Evolutionary conservation across 495 filamentous ascomycete genomes (phyloP).

Genomic region (Viridothelium virens): DNA sequence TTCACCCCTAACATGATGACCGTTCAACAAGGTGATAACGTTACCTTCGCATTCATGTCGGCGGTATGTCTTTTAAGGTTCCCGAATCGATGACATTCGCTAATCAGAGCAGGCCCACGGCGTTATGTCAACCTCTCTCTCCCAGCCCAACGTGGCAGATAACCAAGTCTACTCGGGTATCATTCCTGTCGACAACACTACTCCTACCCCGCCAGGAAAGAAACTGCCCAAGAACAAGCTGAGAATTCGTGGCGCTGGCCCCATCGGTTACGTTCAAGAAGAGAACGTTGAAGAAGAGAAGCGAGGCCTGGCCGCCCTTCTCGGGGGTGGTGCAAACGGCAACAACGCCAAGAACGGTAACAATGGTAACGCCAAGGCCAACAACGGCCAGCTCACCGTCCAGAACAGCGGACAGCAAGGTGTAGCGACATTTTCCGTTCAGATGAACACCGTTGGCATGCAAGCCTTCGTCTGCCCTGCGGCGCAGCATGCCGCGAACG

Average conservation of each 20-base stretch:
- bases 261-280: not conserved
- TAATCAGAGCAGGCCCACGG: constrained; percentile 11
- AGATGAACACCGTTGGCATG: constrained; percentile 12
- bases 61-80: constrained; percentile 7
- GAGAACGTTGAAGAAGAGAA: constrained; percentile 1
- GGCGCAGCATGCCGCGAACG: constrained; percentile 7
- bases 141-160: constrained; percentile 9
- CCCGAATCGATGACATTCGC: not conserved
- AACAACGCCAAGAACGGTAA: constrained; percentile 4
- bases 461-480: constrained; percentile 11
- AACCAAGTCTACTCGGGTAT: constrained; percentile 8
- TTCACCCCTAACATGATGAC: constrained; percentile 10
- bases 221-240: constrained; percentile 7
- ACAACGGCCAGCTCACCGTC: constrained; percentile 9
- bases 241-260: not conserved
- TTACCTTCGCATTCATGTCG: constrained; percentile 9
- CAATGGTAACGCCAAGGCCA: constrained; percentile 5
- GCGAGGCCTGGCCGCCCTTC: constrained; percentile 11
- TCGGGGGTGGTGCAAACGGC: constrained; percentile 5
- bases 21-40: not conserved
- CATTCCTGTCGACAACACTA: constrained; percentile 11
- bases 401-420: constrained; percentile 11
- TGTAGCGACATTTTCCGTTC: constrained; percentile 7
- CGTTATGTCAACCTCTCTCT: constrained; percentile 9
- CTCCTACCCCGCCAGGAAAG: constrained; percentile 7